These are phyloP conservation scores for Vachellia pachyceras DNA, from an alignment of 306 rosid genomes.

Conservation along the genomic window DNA sequence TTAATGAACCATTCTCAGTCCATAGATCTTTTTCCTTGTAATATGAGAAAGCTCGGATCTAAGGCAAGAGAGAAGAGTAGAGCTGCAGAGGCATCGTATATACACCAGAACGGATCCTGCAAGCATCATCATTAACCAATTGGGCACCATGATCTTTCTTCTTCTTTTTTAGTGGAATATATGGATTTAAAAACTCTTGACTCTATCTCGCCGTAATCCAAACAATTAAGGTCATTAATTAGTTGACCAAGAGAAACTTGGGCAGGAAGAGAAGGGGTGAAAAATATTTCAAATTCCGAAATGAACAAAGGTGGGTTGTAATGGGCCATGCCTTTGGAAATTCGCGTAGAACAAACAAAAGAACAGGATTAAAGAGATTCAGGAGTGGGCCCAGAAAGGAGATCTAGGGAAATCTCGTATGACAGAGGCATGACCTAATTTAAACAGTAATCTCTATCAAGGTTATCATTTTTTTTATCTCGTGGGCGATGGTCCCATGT, in stretches of 20 bases:
- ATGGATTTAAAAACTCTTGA: neutral
- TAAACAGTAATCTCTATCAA: slow-evolving; percentile 37
- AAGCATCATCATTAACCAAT: neutral
- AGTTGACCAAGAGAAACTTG: neutral
- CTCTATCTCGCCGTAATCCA: neutral
- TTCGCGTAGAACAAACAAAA: slow-evolving; percentile 1
- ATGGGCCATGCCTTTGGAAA: slow-evolving; percentile 11
- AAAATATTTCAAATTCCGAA: neutral
- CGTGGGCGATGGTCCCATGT: slow-evolving; percentile 36
- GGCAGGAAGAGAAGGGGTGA: neutral
- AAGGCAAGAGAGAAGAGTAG: neutral
- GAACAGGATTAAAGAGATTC: slow-evolving; percentile 11
- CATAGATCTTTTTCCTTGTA: neutral
- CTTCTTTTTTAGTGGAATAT: neutral
- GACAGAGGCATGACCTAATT: slow-evolving; percentile 48
- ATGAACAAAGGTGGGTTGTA: neutral
- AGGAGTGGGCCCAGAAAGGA: slow-evolving; percentile 32
- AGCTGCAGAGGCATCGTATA: neutral
- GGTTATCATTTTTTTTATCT: slow-evolving; percentile 33
- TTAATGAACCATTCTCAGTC: neutral
- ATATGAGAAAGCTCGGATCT: neutral
- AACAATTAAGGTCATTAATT: slow-evolving; percentile 1
- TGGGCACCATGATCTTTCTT: neutral
- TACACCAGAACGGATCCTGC: neutral
- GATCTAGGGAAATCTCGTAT: slow-evolving; percentile 48